A percentile compares a stretch with the other conserved stretches of the same genome.
Evolutionary conservation across 805 yeast genomes (phyloP).

Genomic region (Candida golubevii): DNA sequence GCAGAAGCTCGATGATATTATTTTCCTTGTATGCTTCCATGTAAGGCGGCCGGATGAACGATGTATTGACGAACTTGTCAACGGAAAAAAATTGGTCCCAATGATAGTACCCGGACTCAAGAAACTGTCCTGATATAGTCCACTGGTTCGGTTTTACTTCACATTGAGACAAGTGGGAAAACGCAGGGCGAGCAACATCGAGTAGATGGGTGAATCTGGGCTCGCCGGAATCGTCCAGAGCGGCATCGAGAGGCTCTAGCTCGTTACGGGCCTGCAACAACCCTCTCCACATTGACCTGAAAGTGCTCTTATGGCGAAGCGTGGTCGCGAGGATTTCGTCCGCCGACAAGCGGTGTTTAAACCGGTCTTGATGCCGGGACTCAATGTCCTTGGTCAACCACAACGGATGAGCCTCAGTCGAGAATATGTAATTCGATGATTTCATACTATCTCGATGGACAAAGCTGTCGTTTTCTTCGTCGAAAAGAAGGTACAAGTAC

Average conservation of each 20-base stretch:
- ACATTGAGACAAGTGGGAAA: slow-evolving; percentile 22
- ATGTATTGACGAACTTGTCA: slow-evolving; percentile 37
- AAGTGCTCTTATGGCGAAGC: slow-evolving; percentile 3
- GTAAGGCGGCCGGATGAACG: slow-evolving; percentile 43
- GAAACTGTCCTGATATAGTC: slow-evolving; percentile 13
- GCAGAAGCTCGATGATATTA: slow-evolving; percentile 28
- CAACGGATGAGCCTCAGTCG: slow-evolving; percentile 91
- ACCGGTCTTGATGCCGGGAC: slow-evolving; percentile 5
- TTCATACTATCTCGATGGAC: slow-evolving; percentile 33
- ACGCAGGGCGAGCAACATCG: slow-evolving; percentile 3
- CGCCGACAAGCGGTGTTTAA: slow-evolving; percentile 4
- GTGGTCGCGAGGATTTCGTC: slow-evolving; percentile 5
- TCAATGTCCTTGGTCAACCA: slow-evolving; percentile 51
- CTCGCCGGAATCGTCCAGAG: background rate
- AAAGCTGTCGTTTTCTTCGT: slow-evolving; percentile 49
- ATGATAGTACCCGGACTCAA: slow-evolving; percentile 35
- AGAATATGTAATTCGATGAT: slow-evolving; percentile 56
- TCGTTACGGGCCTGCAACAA: slow-evolving; percentile 4
- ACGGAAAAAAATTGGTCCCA: slow-evolving; percentile 42
- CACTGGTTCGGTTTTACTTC: slow-evolving; percentile 27
- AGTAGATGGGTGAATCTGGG: slow-evolving; percentile 13
- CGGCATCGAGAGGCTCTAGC: background rate
- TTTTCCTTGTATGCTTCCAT: slow-evolving; percentile 6
- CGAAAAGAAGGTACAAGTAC: slow-evolving; percentile 76
- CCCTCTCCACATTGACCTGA: slow-evolving; percentile 12